Evolutionary conservation across 306 rosid species (phyloP), one percentile per base, ranked within the genome.

Genomic region (Dalbergia oliveri): DNA sequence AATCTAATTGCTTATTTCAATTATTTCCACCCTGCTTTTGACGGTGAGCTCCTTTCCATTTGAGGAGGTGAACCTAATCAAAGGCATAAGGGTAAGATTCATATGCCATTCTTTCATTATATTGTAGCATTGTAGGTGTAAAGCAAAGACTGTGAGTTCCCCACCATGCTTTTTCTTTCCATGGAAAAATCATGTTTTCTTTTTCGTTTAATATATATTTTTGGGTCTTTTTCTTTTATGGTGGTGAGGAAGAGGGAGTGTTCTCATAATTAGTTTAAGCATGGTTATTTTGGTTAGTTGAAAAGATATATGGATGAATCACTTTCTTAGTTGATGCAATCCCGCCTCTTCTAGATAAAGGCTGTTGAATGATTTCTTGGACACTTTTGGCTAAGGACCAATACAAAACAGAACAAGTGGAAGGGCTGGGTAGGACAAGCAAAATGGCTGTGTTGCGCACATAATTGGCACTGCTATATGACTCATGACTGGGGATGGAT

Each of bases 111-210:
- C 62, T 75, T 53, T 78, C 39, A 14, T 64, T 54, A 69, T 34
- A 37, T 43, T 37, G 41, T 57, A 64, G 57, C 9, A 47, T 35
- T 69, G 66, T 65, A 69, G 34, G 86, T 77, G 15, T 54, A 78
- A 83, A 83, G 79, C 60, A 83, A 37, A 65, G 83, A 77, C 86
- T 66, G 3, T 54, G 73, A 70, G 86, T 62, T 75, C 79, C 66
- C 82, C 86, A 71, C 75, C 45, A 1, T 76, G 11, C 8, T n/a
- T 72, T 71, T 70, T 62, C 23, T 63, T 77, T 11, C 33, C 6
- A 71, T 54, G 56, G 64, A 31, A 56, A 75, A 56, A 64, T 63
- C 64, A 69, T 69, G 76, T 51, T 69, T 62, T 65, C 4, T 43
- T 47, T 73, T 62, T 61, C 4, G 1, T 6, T 39, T 43, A 10